Evolutionary conservation across 1,139 yeast species (phyloP), one percentile per base, ranked within the genome.

Genomic region (Geotrichum australiense): DNA sequence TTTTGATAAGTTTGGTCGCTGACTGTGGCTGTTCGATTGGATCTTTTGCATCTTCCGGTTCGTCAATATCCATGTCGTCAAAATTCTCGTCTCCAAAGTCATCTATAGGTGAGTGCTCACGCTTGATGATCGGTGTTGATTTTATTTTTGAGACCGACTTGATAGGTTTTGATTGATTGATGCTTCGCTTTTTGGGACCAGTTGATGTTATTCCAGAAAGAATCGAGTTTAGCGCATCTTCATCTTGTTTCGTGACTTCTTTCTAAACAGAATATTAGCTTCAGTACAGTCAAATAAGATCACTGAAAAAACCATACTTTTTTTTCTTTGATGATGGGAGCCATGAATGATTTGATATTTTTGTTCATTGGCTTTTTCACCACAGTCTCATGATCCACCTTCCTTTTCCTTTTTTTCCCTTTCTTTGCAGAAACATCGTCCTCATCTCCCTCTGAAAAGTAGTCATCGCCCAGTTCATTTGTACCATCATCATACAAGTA

Each of bases 401-500:
- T 34, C 10, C 28, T 25, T 24, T 42, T 39, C 7, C 49, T 35
- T 40, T 39, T 30, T 34, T 46, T 35, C 23, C 28, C 26, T 8
- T 21, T 25, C 11, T 35, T 31, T 25, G 73, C 55, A 35, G 72
- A 70, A 50, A 72, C 77, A 50, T 71, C 73, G 35, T 73, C 66
- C 25, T 64, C 58, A 2, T 65, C 59, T 37, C 64, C 60, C 2
- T 53, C 48, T 15, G 61, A 41, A 20, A 39, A 39, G 35, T 45
- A 32, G 22, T 37, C 32, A 28, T 43, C 46, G 11, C 48, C 48
- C 5, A 45, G 39, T 23, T 45, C 48, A 23, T 46, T 42, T 18
- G 43, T 42, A 4, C 46, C 46, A 14, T 46, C 45, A 16, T 42
- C 42, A 12, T 39, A 38, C 2, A 43, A 27, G 22, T 46, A 46